Base-by-base conservation (phyloP, 1,284 basidiomycete species). In the Boletus sp. region DNA sequence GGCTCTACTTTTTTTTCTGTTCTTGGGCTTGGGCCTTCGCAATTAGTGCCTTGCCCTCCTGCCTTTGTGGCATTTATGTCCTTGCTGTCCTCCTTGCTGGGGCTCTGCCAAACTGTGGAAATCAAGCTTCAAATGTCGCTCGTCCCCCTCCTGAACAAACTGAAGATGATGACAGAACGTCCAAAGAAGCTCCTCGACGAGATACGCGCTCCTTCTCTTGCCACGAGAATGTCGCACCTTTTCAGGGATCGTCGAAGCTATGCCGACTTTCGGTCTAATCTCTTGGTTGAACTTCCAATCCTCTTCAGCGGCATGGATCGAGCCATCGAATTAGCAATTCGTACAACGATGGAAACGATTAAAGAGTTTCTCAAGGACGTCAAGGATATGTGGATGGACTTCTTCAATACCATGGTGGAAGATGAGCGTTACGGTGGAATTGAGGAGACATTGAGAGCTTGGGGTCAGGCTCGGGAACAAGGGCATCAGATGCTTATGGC, bases 371-470 rank as follows among this genome's bases (percentile, higher is more conserved):
- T 59, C 25, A 5, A 19, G 3, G 3, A 4, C 14, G 19, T 59
- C 37, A 43, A 3, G 30, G 81, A 83, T 46, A 76, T 79, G 40
- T 92, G 90, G 90, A 78, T 77, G 1, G 82, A 83, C 9, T 73
- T 92, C 14, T 91, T 89, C 88, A 83, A 90, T 56, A 87, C 88
- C 69, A 75, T 92, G 51, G 78, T 83, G 38, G 86, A 88, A 13
- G 88, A 89, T 57, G 87, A 90, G 77, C 78, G 81, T 69, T 85
- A 85, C 64, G 84, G 79, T 1, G 85, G 86, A 14, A 10, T 25
- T 11, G 79, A 79, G n/a, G 86, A 88, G 74, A 89, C 87, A 11
- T 72, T 83, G 38, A 76, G 76, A 2, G 83, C 88, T 6, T 91
- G 88, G 88, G 76, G 77, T 68, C 70, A 71, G 51, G 78, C 88